A percentile compares a stretch with the other conserved stretches of the same genome.
These are phyloP conservation scores for Exophiala lecanii-corni DNA, from an alignment of 2,329 filamentous ascomycete species.

Conservation along the genomic window DNA sequence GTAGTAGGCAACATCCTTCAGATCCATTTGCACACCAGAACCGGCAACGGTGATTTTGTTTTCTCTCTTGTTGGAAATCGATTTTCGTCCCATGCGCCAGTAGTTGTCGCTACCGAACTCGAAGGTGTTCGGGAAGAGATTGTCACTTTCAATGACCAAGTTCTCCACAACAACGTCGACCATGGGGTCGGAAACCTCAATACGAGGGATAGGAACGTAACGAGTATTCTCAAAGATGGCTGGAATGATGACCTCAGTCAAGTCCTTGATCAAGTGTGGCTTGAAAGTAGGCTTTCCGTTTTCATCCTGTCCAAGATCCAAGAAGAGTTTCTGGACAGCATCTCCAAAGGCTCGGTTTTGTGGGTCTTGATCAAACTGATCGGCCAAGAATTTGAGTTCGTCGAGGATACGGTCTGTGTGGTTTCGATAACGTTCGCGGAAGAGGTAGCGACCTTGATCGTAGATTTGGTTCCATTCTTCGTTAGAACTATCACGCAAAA, in stretches of 20 bases:
- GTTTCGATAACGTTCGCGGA: slow-evolving; percentile 79
- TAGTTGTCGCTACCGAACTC: slow-evolving; percentile 91
- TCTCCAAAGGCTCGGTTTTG: slow-evolving; percentile 77
- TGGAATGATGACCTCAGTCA: slow-evolving; percentile 82
- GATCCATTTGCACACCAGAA: slow-evolving; percentile 86
- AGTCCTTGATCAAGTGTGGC: slow-evolving; percentile 82
- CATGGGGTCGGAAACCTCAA: slow-evolving; percentile 81
- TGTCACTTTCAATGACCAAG: slow-evolving; percentile 90
- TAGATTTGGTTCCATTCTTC: slow-evolving; percentile 79
- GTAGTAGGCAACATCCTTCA: slow-evolving; percentile 85
- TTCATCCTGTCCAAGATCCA: slow-evolving; percentile 80
- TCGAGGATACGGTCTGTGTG: slow-evolving; percentile 84
- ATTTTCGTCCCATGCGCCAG: slow-evolving; percentile 91
- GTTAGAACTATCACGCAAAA: slow-evolving; percentile 75
- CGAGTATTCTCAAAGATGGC: slow-evolving; percentile 75
- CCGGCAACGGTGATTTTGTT: slow-evolving; percentile 82
- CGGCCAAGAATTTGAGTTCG: slow-evolving; percentile 81
- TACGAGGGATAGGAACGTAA: slow-evolving; percentile 88
- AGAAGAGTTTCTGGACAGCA: slow-evolving; percentile 78
- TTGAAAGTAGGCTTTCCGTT: slow-evolving; percentile 86
- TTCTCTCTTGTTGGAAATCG: slow-evolving; percentile 71
- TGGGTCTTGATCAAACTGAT: slow-evolving; percentile 83
- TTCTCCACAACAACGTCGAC: slow-evolving; percentile 92
- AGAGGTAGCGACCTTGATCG: slow-evolving; percentile 77
- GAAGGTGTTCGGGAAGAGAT: slow-evolving; percentile 87